A percentile compares a stretch with the other conserved stretches of the same genome.
Conservation (phyloP, 495 filamentous ascomycete genomes). For the Aspergillus ostianus region DNA sequence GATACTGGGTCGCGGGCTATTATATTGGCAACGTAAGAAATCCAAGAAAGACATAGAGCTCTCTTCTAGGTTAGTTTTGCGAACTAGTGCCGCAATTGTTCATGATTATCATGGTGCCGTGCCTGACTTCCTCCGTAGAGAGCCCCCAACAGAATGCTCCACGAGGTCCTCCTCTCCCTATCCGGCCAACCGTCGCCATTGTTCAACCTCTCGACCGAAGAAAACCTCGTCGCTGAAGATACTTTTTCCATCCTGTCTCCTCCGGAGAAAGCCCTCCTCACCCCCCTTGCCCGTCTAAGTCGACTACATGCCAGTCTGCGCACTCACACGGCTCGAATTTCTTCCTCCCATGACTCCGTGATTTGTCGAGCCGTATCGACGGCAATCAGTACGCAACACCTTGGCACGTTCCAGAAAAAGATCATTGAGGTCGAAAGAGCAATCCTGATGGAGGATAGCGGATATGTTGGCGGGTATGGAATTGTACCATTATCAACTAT, state of each 20-base stretch:
- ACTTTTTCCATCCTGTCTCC: conserved; percentile 62
- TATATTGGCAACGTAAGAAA: conserved; percentile 43
- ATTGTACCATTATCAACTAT: conserved; percentile 88
- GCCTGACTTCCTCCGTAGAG: conserved; percentile 21
- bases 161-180: conserved; percentile 93
- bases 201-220: conserved; percentile 50
- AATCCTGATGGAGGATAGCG: conserved; percentile 68
- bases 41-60: conserved; percentile 21
- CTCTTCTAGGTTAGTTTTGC: conserved; percentile 23
- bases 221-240: conserved; percentile 38
- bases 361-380: conserved; percentile 88
- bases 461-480: conserved; percentile 80
- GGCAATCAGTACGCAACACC: conserved; percentile 68
- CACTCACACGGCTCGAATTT: conserved; percentile 59
- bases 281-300: conserved; percentile 70
- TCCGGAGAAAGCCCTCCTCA: conserved; percentile 77
- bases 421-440: conserved; percentile 79
- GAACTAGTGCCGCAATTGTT: neutral
- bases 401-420: conserved; percentile 75
- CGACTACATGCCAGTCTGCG: conserved; percentile 70
- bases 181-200: conserved; percentile 90
- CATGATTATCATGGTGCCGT: neutral
- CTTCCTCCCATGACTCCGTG: conserved; percentile 66
- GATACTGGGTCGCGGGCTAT: conserved; percentile 45
- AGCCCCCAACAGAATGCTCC: conserved; percentile 68